Percentiles rank a stretch among this genome's conserved stretches.
Evolutionary conservation across 441 rosid genomes (phyloP).

Genomic region (Caryocar brasiliense): DNA sequence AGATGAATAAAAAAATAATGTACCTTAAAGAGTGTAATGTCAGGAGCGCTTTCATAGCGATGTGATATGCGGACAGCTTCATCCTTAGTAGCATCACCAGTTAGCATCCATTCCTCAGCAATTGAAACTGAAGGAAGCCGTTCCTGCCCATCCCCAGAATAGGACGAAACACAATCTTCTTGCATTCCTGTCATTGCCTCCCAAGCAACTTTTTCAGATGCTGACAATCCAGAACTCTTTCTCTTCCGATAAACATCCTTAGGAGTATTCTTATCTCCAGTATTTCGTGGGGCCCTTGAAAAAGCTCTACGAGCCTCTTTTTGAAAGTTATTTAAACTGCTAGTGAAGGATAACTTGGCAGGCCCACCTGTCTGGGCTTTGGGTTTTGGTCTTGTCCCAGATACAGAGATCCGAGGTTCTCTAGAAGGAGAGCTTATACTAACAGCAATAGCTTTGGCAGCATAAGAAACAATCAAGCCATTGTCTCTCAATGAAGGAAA

Average conservation of each 20-base stretch:
- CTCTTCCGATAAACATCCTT: constrained; percentile 82
- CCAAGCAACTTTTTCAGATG: constrained; percentile 88
- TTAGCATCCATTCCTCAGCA: constrained; percentile 95
- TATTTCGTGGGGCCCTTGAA: constrained; percentile 93
- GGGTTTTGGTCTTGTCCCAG: constrained; percentile 64
- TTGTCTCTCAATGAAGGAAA: constrained; percentile 81
- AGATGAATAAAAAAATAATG: no score
- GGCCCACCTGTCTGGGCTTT: constrained; percentile 51
- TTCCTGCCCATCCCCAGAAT: constrained; percentile 69
- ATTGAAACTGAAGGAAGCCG: constrained; percentile 82
- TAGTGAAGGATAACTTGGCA: constrained; percentile 59
- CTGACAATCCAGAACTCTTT: constrained; percentile 76
- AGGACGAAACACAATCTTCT: constrained; percentile 59
- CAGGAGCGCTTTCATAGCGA: constrained; percentile 89
- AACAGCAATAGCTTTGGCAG: constrained; percentile 81
- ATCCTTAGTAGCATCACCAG: constrained; percentile 71
- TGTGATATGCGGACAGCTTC: constrained; percentile 81
- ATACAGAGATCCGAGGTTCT: constrained; percentile 72
- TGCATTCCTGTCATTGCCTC: constrained; percentile 96
- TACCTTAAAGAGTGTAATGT: constrained; percentile 90
- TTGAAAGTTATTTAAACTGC: constrained; percentile 85
- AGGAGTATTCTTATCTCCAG: constrained; percentile 61
- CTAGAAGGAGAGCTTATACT: constrained; percentile 60
- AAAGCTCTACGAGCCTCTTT: constrained; percentile 97
- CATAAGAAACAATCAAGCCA: constrained; percentile 62